Percentiles rank a stretch among this genome's conserved stretches.
Evolutionary conservation across 805 yeast genomes (phyloP).

Genomic region (Metschnikowia cerradonensis): DNA sequence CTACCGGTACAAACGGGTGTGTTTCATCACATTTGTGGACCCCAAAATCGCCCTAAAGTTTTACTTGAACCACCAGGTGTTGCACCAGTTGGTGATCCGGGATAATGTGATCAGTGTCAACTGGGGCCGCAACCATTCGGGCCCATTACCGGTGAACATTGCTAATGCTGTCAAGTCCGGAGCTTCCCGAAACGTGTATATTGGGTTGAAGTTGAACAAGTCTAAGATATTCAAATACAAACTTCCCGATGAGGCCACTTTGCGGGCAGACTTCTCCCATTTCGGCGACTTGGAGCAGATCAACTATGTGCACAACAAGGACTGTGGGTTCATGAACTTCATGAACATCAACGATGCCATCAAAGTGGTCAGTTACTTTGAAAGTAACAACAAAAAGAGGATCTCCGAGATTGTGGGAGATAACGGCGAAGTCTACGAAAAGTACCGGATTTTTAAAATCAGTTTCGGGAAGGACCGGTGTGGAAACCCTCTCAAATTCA

Average conservation of each 20-base stretch:
- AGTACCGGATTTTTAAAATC: slow-evolving; percentile 53
- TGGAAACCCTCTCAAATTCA: slow-evolving; percentile 64
- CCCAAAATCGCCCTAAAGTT: slow-evolving; percentile 63
- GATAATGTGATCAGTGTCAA: slow-evolving; percentile 61
- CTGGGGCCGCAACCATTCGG: slow-evolving; percentile 67
- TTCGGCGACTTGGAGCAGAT: slow-evolving; percentile 78
- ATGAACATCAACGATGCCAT: slow-evolving; percentile 61
- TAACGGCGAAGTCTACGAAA: slow-evolving; percentile 31
- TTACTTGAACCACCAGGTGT: slow-evolving; percentile 51
- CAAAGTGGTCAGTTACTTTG: slow-evolving; percentile 56
- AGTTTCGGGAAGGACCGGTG: slow-evolving; percentile 78
- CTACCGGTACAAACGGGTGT: slow-evolving; percentile 50
- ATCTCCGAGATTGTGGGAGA: slow-evolving; percentile 38
- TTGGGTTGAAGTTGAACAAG: slow-evolving; percentile 46
- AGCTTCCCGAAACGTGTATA: slow-evolving; percentile 73
- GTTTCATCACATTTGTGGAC: slow-evolving; percentile 68
- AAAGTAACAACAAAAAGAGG: slow-evolving; percentile 25
- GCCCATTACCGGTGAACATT: slow-evolving; percentile 54
- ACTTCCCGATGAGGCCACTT: slow-evolving; percentile 41
- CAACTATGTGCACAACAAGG: slow-evolving; percentile 62
- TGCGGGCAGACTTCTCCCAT: slow-evolving; percentile 55
- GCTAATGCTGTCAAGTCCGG: slow-evolving; percentile 65
- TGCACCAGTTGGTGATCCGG: slow-evolving; percentile 58
- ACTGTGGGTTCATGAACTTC: slow-evolving; percentile 74
- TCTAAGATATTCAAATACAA: slow-evolving; percentile 12